Base-by-base conservation (phyloP, 2,329 filamentous ascomycete species). In the Dendryphion nanum region DNA sequence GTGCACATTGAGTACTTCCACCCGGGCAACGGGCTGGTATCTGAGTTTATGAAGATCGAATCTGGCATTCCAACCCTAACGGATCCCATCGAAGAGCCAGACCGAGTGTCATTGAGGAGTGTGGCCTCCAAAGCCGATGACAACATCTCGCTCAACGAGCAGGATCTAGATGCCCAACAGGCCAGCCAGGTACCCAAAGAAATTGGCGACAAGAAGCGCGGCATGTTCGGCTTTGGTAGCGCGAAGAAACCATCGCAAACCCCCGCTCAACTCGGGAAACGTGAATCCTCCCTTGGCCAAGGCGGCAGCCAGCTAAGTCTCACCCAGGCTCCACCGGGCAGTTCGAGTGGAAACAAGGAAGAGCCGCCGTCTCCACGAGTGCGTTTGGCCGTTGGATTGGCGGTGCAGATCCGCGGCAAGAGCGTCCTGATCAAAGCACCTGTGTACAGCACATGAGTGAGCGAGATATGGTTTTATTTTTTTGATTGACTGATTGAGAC, bases 11-110 rank as follows among this genome's bases (percentile, higher is more conserved):
- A 85, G 45, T 96, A 95, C 61, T 89, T 90, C 36, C 70, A 84
- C 40, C 91, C 93, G 0, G 86, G 87, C 30, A 79, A 85, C 30
- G 64, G 75, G 29, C 74, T 97, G 40, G 75, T 83, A 44, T 72
- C 81, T 2, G 78, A 83, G 4, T 75, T 86, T 46, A 96, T 97
- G 90, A 94, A 95, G 57, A 70, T 89, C 4, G 93, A 97, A 62
- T 69, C 71, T 4, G 70, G 71, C 18, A 73, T 76, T 19, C 72
- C 73, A 5, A 58, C 70, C 5, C 58, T 76, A 18, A 63, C 58
- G n/a, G 63, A 57, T 6, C 71, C 70, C 4, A 66, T 73, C 17
- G 69, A 71, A 18, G 64, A 66, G 19, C 63, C 64, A 7, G 71
- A 74, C 39, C 59, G 63, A 14, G 67, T 64, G 10, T 64, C 61